Evolutionary conservation across 805 yeast genomes (phyloP), one percentile per base, ranked within the genome.

Genomic region (Hanseniaspora mollemarum): DNA sequence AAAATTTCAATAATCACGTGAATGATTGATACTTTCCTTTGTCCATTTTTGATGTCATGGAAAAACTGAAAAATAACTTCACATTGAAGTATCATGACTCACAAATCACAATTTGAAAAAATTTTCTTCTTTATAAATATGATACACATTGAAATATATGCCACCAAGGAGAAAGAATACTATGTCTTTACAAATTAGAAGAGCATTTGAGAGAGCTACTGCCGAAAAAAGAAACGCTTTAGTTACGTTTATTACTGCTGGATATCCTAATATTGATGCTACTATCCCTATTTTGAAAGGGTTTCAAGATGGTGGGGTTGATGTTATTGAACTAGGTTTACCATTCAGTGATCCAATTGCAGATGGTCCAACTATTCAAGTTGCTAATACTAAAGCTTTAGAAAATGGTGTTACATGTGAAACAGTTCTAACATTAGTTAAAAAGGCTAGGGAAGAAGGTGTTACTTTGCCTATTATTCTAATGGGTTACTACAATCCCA

Each of bases 261-360:
- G 96, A 18, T 87, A 72, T 68, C 99, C 99, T 49, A 74, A 87
- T 16, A 67, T 83, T 50, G 94, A 81, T 51, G 95, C 84, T 56
- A 88, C 98, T 1, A 72, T 92, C 45, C 94, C 94, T 7, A 77
- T 88, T 55, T 64, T 92, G 65, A 76, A 80, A 63, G 90, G 92
- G 21, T 77, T 92, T 70, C 97, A 92, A 70, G 84, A 77, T 26
- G 96, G 95, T 57, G 99, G 99, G 52, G 94, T 84, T 35, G 97
- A 92, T 62, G 76, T 92, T 55, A 86, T 92, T 58, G 99, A 92
- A 69, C 70, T 92, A 43, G 98, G 99, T 55, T 70, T 92, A 64
- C 99, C 99, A 43, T 92, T 92, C 66, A 82, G 95, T 21, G 99
- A 92, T 65, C 98, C 99, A 35, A 87, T 92, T 64, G 99, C 97